Percentiles rank a stretch among this genome's conserved stretches.
These are phyloP conservation scores for Fusarium napiforme DNA, from an alignment of 2,329 filamentous ascomycete genomes.

Conservation along the genomic window DNA sequence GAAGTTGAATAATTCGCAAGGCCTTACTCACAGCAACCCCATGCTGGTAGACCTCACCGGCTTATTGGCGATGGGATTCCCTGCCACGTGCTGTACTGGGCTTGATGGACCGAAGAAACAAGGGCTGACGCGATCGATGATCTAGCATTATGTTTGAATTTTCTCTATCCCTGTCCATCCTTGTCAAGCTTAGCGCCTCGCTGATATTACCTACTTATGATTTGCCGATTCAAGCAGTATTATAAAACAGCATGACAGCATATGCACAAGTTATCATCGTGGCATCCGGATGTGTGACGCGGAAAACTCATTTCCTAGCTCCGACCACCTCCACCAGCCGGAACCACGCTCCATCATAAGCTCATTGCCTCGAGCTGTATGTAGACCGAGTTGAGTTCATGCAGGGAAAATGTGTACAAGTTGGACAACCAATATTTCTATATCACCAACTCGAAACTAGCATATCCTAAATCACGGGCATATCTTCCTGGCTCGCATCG, in stretches of 20 bases:
- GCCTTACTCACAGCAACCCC: background rate
- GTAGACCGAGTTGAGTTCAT: background rate
- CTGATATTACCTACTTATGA: constrained; percentile 6
- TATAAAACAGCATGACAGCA: constrained; percentile 27
- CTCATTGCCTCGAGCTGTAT: constrained; percentile 2
- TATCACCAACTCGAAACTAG: background rate
- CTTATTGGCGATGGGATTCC: constrained; percentile 9
- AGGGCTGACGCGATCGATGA: constrained; percentile 23
- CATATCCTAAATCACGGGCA: background rate
- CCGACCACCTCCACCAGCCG: background rate
- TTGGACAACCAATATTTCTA: background rate
- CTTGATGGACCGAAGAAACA: constrained; percentile 8
- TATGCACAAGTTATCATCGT: constrained; percentile 18
- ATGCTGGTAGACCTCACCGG: background rate
- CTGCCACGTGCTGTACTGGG: constrained; percentile 19
- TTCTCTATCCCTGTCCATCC: background rate
- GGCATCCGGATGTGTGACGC: constrained; percentile 21
- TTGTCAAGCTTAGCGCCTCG: constrained; percentile 12
- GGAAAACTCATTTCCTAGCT: constrained; percentile 24
- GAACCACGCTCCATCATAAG: background rate
- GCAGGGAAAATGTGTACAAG: background rate
- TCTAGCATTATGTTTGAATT: constrained; percentile 12
- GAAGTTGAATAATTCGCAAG: background rate
- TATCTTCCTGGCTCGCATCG: constrained; percentile 18
- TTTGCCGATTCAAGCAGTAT: constrained; percentile 6